A percentile compares a stretch with the other conserved stretches of the same genome.
Conservation (phyloP, 495 filamentous ascomycete species). For the Tuber brumale region DNA sequence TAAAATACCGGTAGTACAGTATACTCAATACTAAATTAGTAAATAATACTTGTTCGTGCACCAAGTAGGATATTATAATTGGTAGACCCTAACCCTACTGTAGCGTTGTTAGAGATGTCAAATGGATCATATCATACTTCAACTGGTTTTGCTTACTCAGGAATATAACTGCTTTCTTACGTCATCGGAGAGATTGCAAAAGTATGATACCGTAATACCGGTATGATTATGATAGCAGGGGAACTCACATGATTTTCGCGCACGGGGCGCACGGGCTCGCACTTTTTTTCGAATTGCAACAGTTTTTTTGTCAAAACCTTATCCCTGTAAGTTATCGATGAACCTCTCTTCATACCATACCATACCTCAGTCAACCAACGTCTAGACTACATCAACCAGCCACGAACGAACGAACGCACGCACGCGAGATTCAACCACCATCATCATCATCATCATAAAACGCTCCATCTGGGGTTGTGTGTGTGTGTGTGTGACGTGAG, state of each 20-base stretch:
- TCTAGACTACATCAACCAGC: neutral
- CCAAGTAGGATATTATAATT: too few species aligned
- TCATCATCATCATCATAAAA: neutral
- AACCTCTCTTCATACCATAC: too few species aligned
- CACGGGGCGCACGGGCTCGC: slow-evolving; percentile 3
- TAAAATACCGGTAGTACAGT: too few species aligned
- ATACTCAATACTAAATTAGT: too few species aligned
- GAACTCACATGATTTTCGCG: neutral
- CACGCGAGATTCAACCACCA: neutral
- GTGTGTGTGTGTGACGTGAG: neutral
- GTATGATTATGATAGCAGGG: neutral
- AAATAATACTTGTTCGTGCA: too few species aligned
- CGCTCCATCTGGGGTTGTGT: neutral
- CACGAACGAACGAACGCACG: neutral
- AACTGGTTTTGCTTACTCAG: neutral
- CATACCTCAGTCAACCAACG: neutral
- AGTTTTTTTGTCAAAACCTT: neutral
- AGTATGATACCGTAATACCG: too few species aligned
- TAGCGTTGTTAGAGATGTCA: too few species aligned
- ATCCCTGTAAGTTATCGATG: neutral
- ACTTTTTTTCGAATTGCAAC: neutral
- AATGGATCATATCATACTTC: too few species aligned
- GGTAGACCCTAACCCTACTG: too few species aligned
- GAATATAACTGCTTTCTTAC: neutral
- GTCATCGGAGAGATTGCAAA: neutral